Percentiles rank a stretch among this genome's conserved stretches.
phyloP scores from a whole-genome alignment of 2,329 filamentous ascomycete genomes.

The Biscogniauxia marginata region DNA sequence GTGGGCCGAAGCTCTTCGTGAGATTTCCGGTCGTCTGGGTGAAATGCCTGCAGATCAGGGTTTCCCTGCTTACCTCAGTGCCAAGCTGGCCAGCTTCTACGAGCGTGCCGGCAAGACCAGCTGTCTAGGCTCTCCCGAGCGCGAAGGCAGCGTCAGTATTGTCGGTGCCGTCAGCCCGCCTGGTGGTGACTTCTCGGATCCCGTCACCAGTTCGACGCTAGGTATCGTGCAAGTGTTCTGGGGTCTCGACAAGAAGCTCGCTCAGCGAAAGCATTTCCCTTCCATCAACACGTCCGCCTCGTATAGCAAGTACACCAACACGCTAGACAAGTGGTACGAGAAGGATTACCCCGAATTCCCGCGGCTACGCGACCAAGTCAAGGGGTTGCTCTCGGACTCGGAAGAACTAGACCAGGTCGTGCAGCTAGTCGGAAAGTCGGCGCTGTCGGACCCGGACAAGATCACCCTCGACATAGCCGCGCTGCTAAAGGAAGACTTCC shows the following conservation, averaged over 20 bases:
- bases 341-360: slow-evolving; percentile 94
- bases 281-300: slow-evolving; percentile 94
- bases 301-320: slow-evolving; percentile 93
- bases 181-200: slow-evolving; percentile 98
- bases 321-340: slow-evolving; percentile 91
- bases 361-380: slow-evolving; percentile 86
- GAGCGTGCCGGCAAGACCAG: slow-evolving; percentile 90
- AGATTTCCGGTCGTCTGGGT: slow-evolving; percentile 96
- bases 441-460: slow-evolving; percentile 94
- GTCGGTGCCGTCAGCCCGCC: slow-evolving; percentile 96
- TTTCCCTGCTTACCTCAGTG: slow-evolving; percentile 95
- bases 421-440: slow-evolving; percentile 96
- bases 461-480: slow-evolving; percentile 92
- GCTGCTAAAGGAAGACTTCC: slow-evolving; percentile 95
- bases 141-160: slow-evolving; percentile 91
- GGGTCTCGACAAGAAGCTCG: slow-evolving; percentile 99
- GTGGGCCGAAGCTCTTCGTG: slow-evolving; percentile 98
- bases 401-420: slow-evolving; percentile 98
- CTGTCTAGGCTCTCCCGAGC: slow-evolving; percentile 83
- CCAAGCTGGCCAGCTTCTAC: slow-evolving; percentile 98
- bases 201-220: slow-evolving; percentile 89
- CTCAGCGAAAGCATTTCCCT: slow-evolving; percentile 98
- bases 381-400: slow-evolving; percentile 88
- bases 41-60: slow-evolving; percentile 99
- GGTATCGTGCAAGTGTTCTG: slow-evolving; percentile 99